Base-by-base conservation (phyloP, 1,284 basidiomycete genomes). In the Apiotrichum brassicae region DNA sequence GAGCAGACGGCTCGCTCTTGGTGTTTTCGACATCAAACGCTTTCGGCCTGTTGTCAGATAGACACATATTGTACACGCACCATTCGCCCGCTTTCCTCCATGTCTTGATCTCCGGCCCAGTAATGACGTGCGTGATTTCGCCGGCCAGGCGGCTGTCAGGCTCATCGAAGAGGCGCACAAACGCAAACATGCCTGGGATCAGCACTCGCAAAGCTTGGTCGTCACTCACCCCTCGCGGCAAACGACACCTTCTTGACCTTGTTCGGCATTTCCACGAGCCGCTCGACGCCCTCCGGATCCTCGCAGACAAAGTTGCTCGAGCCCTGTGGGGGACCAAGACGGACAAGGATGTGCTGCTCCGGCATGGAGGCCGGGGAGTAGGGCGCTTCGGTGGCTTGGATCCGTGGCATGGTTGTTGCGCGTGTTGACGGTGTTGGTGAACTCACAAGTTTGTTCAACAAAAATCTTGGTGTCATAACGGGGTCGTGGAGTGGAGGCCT, bases 71-170 rank as follows among this genome's bases (percentile, higher is more conserved):
- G 26, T 7, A 13, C 6, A 62, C 68, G 43, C 32, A 71, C 68
- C 68, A 71, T 32, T 63, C 60, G 13, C 66, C 68, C 18, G 58
- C 44, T 47, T 58, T 57, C 28, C 63, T 58, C 62, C 62, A 71
- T 14, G 56, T 49, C 52, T 64, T 68, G 36, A 71, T 59, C 50
- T 71, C 66, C 4, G 48, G 37, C 9, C 51, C 56, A 6, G 54
- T 53, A 12, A 68, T 46, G 9, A 71, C 57, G 43, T 58, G 54
- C 2, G 64, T 52, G 19, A 71, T 63, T 56, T 71, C 68, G 6
- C 68, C 68, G 3, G 56, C 57, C 6, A 71, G 38, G 26, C 58
- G 56, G 14, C 46, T 50, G 22, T 54, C 49, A 12, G 53, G 44
- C 16, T 48, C 45, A 11, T 60, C 54, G 42, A 60, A 71, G 3